phyloP scores from a whole-genome alignment of 139 green algal species.

The Coccomyxa sp. region DNA sequence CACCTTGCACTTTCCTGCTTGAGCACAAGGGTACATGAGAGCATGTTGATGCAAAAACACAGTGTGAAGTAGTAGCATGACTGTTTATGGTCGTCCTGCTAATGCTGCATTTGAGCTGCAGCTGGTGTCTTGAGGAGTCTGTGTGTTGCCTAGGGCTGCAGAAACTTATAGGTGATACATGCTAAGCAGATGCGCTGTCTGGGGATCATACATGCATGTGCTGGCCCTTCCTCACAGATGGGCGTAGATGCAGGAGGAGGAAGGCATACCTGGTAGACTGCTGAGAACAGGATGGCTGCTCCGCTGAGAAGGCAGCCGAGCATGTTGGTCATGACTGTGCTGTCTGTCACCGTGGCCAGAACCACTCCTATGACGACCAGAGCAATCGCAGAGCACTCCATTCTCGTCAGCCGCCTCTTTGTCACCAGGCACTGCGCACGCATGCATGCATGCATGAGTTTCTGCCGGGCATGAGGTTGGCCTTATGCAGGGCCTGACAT shows the following conservation, averaged over 20 bases:
- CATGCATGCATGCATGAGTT: no score
- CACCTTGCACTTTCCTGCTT: no score
- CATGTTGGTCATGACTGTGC: conserved; percentile 37
- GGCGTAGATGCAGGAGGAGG: background rate
- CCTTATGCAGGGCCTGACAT: no score
- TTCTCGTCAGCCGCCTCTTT: conserved; percentile 15
- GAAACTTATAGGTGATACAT: background rate
- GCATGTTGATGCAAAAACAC: no score
- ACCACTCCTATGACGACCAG: conserved; percentile 74
- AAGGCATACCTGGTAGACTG: conserved; percentile 60
- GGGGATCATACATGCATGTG: background rate
- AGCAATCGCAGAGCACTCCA: conserved; percentile 48
- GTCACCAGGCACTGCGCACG: background rate
- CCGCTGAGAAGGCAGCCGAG: conserved; percentile 58
- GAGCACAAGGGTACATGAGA: no score
- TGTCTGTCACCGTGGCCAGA: conserved; percentile 75
- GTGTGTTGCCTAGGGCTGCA: no score
- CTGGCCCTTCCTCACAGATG: background rate
- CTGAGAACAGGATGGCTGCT: conserved; percentile 61
- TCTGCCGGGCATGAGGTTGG: no score
- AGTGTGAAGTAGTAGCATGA: no score
- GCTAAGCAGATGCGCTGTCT: background rate
- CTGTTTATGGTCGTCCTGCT: no score
- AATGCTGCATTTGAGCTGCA: no score
- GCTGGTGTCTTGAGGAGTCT: no score